These are phyloP conservation scores for Silene conica DNA, from an alignment of 148 eudicot species.

Conservation along the genomic window DNA sequence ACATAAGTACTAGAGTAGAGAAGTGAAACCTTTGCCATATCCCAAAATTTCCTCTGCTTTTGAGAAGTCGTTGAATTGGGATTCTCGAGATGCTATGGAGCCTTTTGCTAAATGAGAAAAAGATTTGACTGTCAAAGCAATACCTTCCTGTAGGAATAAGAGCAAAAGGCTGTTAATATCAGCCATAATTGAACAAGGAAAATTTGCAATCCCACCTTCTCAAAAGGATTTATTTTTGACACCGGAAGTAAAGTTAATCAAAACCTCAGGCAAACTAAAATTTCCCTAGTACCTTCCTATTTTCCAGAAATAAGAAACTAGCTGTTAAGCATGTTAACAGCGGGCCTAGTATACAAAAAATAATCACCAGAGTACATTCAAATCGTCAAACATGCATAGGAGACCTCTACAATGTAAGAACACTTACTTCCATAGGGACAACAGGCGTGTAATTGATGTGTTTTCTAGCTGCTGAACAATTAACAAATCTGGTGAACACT, in stretches of 20 bases:
- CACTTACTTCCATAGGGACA: conserved; percentile 69
- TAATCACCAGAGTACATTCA: background rate
- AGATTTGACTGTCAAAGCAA: conserved; percentile 57
- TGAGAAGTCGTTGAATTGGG: conserved; percentile 40
- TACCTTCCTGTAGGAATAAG: conserved; percentile 62
- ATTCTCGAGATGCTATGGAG: conserved; percentile 32
- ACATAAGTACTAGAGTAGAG: conserved; percentile 9
- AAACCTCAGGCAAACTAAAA: too few species aligned
- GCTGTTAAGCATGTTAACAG: background rate
- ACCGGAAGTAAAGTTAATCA: too few species aligned
- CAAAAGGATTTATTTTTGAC: background rate
- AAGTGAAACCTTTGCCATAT: conserved; percentile 61
- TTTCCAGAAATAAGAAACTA: background rate
- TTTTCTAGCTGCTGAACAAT: conserved; percentile 73
- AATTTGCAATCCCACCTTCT: background rate
- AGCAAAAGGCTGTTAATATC: conserved; percentile 4
- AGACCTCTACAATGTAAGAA: conserved; percentile 4
- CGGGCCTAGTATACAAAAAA: background rate
- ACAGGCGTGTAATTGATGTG: conserved; percentile 70
- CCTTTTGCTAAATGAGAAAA: conserved; percentile 53
- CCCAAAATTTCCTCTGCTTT: conserved; percentile 76
- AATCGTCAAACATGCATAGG: background rate
- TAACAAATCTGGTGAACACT: conserved; percentile 57
- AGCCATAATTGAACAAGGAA: background rate
- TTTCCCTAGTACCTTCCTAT: background rate